phyloP scores from a whole-genome alignment of 108 stramenopile genomes.

The Cyclotella cryptica region DNA sequence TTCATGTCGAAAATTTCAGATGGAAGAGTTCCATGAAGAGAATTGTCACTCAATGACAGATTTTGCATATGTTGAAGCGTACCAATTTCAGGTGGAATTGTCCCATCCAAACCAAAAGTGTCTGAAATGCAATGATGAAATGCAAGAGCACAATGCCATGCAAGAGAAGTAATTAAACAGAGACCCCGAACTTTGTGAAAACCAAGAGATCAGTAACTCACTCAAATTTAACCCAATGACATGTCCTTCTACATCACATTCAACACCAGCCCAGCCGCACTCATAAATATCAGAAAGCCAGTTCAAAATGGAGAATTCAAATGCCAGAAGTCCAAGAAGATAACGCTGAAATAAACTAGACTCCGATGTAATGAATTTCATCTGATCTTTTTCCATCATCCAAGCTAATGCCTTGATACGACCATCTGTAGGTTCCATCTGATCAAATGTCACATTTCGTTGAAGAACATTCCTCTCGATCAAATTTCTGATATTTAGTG shows the following conservation, averaged over 20 bases:
- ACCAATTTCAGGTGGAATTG: too few species aligned
- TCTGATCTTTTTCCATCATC: background rate
- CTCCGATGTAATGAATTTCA: background rate
- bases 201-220: background rate
- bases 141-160: background rate
- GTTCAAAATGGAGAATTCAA: background rate
- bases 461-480: background rate
- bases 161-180: background rate
- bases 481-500: too few species aligned
- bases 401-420: background rate
- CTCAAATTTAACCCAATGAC: background rate
- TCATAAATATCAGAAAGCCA: background rate
- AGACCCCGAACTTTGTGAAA: too few species aligned
- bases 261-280: background rate
- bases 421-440: background rate
- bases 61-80: background rate
- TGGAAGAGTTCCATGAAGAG: slow-evolving; percentile 6
- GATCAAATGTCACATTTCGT: background rate
- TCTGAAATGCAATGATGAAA: background rate
- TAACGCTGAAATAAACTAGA: background rate
- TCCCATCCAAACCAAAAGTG: background rate
- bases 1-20: too few species aligned
- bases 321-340: background rate
- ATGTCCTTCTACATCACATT: background rate
- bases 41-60: background rate